A percentile compares a stretch with the other conserved stretches of the same genome.
These are phyloP conservation scores for Immersiporthe knoxdaviesiana DNA, from an alignment of 2,329 filamentous ascomycete genomes.

Conservation along the genomic window DNA sequence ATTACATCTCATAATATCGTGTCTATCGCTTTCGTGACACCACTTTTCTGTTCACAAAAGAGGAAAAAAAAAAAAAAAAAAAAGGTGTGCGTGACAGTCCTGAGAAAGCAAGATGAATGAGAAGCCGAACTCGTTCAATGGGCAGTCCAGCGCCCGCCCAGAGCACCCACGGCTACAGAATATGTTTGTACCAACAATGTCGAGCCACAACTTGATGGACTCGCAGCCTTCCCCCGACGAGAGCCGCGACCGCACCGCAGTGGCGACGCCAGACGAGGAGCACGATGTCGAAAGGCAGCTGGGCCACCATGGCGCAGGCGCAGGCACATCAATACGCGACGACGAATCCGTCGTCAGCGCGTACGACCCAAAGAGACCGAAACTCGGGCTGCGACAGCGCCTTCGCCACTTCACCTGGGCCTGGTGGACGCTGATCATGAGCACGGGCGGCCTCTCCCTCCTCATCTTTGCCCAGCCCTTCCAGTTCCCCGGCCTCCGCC, in stretches of 20 bases:
- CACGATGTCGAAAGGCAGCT: constrained; percentile 22
- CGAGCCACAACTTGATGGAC: background rate
- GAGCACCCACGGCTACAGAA: constrained; percentile 8
- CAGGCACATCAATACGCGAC: background rate
- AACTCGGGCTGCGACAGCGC: constrained; percentile 47
- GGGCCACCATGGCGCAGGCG: background rate
- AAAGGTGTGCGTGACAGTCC: background rate
- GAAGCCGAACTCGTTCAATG: background rate
- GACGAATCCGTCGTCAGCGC: constrained; percentile 11
- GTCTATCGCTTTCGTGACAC: background rate
- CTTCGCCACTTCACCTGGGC: constrained; percentile 68
- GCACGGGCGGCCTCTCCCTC: constrained; percentile 69
- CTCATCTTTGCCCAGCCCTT: constrained; percentile 67
- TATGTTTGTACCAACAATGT: background rate
- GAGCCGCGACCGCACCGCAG: constrained; percentile 24
- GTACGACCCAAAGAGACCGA: constrained; percentile 39
- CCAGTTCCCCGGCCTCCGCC: constrained; percentile 63
- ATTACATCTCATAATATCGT: no score
- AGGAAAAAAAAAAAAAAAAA: background rate
- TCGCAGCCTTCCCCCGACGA: background rate
- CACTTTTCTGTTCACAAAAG: background rate
- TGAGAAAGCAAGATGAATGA: constrained; percentile 13
- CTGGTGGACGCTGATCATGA: constrained; percentile 78
- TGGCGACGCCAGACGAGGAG: constrained; percentile 22
- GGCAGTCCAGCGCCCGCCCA: background rate